Evolutionary conservation across 306 rosid genomes (phyloP).

Genomic region (Quercus berberidifolia): DNA sequence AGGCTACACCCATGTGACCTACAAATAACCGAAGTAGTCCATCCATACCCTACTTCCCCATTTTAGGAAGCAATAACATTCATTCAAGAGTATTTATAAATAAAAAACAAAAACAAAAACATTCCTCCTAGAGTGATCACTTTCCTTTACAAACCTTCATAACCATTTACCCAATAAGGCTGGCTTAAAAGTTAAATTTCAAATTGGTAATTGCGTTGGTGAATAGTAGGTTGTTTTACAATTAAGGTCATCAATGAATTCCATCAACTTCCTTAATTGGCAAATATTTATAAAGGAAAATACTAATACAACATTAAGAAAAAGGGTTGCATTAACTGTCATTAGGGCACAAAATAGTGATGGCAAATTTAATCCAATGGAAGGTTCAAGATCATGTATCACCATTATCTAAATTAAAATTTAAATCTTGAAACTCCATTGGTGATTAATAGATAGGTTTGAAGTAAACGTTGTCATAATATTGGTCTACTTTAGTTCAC

Average conservation of each 20-base stretch:
- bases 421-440: not conserved
- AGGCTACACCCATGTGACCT: no score
- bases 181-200: not conserved
- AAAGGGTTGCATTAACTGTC: not conserved
- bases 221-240: not conserved
- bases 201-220: not conserved
- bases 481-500: no score
- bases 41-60: no score
- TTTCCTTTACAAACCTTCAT: no score
- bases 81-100: no score
- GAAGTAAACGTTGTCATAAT: not conserved
- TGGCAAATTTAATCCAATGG: not conserved
- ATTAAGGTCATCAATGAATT: not conserved
- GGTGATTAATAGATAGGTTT: not conserved
- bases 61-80: no score
- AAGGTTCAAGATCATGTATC: not conserved
- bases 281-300: not conserved
- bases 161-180: no score
- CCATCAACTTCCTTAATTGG: not conserved
- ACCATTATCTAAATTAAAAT: not conserved
- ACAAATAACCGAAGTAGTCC: no score
- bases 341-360: conserved; percentile 1
- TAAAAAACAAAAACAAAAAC: no score
- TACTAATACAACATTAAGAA: not conserved
- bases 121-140: no score